Evolutionary conservation across 23 red algal species (phyloP), one percentile per base, ranked within the genome.

Genomic region (Gracilariopsis chorda): DNA sequence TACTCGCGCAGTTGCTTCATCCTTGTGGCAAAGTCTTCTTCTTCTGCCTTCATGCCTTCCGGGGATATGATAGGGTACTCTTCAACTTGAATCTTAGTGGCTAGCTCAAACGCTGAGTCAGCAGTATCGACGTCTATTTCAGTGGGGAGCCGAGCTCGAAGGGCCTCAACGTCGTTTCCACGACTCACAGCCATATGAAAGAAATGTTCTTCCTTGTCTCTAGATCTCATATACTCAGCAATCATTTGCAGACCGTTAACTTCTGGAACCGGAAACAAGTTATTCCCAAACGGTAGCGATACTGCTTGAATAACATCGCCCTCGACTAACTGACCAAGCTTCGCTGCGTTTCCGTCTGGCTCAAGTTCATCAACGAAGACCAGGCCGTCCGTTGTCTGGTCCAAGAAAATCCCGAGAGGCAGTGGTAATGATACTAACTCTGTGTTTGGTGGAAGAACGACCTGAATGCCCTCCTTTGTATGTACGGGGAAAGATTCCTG

Each of bases 321-420:
- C 0, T 52, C 85, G 39, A 46, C 20, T 6, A 89, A 60, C 4
- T 35, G 27, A 45, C 85, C 70, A 21, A 44, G 16, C 1, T 89
- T 89, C 3, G 19, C 47, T 47, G 85, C 65, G 44, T 89, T 89
- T 4, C 85, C 85, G 27, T 63, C 69, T 32, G 67, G 44, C 42
- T 73, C 85, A 10, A 89, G 16, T 39, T 89, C 85, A 39, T 89
- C 85, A 20, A 89, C 58, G 47, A 77, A 89, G 2, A 89, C 85
- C 72, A 77, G 24, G 1, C 85, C 85, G 23, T 58, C 37, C 8
- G 0, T 8, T 76, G 72, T 60, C 69, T 89, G 51, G 0, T 73
- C 64, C 16, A 73, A 46, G 43, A 37, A 78, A 29, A 77, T 29
- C 20, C 65, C 85, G n/a, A 89, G 85, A 5, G 85, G 85, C 23